Percentiles rank a stretch among this genome's conserved stretches.
Evolutionary conservation across 1,139 yeast species (phyloP).

Genomic region (Saccharomyces hybrid): DNA sequence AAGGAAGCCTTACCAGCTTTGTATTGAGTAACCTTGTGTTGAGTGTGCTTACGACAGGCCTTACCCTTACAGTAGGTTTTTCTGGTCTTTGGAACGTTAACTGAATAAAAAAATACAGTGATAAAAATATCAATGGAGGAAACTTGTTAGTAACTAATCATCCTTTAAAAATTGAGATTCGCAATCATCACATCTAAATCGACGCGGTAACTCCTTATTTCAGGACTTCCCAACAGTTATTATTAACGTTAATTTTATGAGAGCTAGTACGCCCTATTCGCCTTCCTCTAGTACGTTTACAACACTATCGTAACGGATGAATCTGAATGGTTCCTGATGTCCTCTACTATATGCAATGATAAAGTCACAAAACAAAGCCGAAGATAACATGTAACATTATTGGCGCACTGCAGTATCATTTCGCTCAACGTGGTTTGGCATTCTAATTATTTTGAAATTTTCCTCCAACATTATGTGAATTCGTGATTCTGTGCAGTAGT

Average conservation of each 20-base stretch:
- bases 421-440: neutral
- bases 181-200: neutral
- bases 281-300: too few species aligned
- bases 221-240: too few species aligned
- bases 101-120: slow-evolving; percentile 35
- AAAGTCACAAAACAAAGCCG: too few species aligned
- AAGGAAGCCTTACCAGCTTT: slow-evolving; percentile 99
- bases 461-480: neutral
- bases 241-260: too few species aligned
- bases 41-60: slow-evolving; percentile 99
- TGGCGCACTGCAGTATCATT: too few species aligned
- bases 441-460: neutral
- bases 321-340: too few species aligned
- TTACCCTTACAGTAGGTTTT: slow-evolving; percentile 99
- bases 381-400: too few species aligned
- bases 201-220: too few species aligned
- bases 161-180: neutral
- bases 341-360: too few species aligned
- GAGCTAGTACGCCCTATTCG: too few species aligned
- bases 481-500: neutral
- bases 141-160: neutral
- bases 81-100: slow-evolving; percentile 99
- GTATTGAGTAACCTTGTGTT: slow-evolving; percentile 99
- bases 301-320: too few species aligned
- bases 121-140: neutral